Percentiles rank a stretch among this genome's conserved stretches.
These are phyloP conservation scores for Cryptosporidium meleagridis DNA, from an alignment of 169 alveolate species.

Conservation along the genomic window DNA sequence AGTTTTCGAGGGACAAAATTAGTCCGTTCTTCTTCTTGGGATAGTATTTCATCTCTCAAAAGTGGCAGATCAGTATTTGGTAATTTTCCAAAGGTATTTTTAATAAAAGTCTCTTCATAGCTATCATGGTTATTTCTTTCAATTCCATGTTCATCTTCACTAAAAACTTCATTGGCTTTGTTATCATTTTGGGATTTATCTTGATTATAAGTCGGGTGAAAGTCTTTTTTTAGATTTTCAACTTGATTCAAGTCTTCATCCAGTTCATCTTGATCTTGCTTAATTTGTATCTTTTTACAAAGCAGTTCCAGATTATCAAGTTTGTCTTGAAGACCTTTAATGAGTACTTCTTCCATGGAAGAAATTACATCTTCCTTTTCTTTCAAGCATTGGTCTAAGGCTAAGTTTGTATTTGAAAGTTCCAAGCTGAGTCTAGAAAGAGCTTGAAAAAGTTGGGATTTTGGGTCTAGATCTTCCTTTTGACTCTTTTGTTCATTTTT, in stretches of 20 bases:
- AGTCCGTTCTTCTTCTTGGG: background rate
- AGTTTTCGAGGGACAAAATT: background rate
- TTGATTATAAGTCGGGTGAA: background rate
- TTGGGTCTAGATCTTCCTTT: background rate
- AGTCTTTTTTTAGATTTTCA: background rate
- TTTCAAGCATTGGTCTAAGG: slow-evolving; percentile 1
- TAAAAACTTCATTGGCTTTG: background rate
- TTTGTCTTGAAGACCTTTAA: background rate
- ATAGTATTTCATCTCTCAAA: background rate
- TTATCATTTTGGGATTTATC: background rate
- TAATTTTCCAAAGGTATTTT: background rate
- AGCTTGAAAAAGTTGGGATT: slow-evolving; percentile 13
- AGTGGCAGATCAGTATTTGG: slow-evolving; percentile 63
- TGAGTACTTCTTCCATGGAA: background rate
- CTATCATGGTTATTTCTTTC: background rate
- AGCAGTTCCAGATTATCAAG: slow-evolving; percentile 16
- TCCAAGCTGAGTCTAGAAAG: slow-evolving; percentile 32
- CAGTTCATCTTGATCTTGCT: background rate
- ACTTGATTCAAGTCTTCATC: background rate
- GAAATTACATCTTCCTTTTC: background rate
- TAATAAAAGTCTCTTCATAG: background rate
- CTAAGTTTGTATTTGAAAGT: slow-evolving; percentile 8
- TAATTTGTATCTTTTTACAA: slow-evolving; percentile 10
- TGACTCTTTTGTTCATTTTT: background rate
- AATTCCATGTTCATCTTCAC: background rate